Evolutionary conservation across 192 early-diverging fungal genomes (phyloP).

Genomic region (Rhizophlyctis rosea): DNA sequence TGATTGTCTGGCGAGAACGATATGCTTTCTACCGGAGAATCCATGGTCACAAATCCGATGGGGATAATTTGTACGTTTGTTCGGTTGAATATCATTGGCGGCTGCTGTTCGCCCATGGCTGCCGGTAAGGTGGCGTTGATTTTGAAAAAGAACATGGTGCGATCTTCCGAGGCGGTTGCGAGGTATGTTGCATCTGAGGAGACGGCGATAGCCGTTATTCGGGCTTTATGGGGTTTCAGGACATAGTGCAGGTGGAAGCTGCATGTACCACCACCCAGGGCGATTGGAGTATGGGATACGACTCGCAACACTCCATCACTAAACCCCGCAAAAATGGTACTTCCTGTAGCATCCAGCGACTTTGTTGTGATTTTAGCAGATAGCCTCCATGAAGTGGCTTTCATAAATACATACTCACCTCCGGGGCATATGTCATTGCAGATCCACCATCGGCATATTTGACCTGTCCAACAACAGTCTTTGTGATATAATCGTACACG

Average conservation of each 20-base stretch:
- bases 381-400: constrained; percentile 12
- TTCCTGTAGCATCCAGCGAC: constrained; percentile 46
- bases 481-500: background rate
- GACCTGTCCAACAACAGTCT: background rate
- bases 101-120: constrained; percentile 4
- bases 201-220: constrained; percentile 43
- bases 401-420: constrained; percentile 25
- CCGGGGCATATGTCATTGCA: constrained; percentile 38
- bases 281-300: constrained; percentile 34
- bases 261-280: background rate
- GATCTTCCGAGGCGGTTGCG: constrained; percentile 46
- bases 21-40: constrained; percentile 24
- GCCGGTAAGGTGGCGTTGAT: constrained; percentile 23
- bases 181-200: constrained; percentile 51
- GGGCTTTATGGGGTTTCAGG: constrained; percentile 51
- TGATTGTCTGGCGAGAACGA: constrained; percentile 54
- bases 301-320: constrained; percentile 57
- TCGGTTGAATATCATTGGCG: constrained; percentile 22
- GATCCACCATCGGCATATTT: constrained; percentile 23
- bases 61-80: constrained; percentile 37
- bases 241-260: constrained; percentile 48
- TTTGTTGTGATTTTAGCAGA: constrained; percentile 13
- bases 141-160: constrained; percentile 56
- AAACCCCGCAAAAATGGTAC: constrained; percentile 51
- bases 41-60: constrained; percentile 51